These are phyloP conservation scores for Eutypa lata DNA, from an alignment of 2,329 filamentous ascomycete genomes.

Conservation along the genomic window DNA sequence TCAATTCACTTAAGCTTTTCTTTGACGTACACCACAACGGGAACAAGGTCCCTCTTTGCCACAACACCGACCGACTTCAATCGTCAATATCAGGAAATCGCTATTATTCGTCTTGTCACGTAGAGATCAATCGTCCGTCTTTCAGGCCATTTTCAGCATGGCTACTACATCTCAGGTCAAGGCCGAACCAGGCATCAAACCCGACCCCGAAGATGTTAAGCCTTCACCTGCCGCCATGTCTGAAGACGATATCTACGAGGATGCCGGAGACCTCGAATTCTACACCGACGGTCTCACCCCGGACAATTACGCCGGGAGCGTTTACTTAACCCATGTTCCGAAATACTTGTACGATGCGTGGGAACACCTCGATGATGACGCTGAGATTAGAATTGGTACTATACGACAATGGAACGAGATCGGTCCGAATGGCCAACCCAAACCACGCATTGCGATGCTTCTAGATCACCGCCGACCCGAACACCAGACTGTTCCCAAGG, in stretches of 20 bases:
- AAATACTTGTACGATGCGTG: constrained; percentile 79
- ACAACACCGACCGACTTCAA: neutral
- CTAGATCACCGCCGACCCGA: constrained; percentile 61
- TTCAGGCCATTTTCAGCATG: constrained; percentile 14
- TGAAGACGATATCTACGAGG: constrained; percentile 67
- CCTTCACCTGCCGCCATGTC: constrained; percentile 42
- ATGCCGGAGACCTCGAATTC: constrained; percentile 56
- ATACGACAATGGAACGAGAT: constrained; percentile 58
- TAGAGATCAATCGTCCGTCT: neutral
- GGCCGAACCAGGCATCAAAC: constrained; percentile 40
- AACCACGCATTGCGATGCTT: constrained; percentile 60
- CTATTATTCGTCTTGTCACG: neutral
- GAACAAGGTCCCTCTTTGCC: neutral
- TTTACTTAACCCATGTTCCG: constrained; percentile 76
- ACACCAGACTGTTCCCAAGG: constrained; percentile 77
- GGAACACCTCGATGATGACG: constrained; percentile 72
- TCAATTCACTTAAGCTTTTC: neutral
- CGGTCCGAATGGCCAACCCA: constrained; percentile 47
- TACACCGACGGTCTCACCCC: constrained; percentile 41
- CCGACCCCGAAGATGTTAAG: constrained; percentile 43
- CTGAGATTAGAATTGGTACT: constrained; percentile 77
- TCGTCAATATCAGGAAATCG: neutral
- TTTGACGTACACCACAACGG: neutral
- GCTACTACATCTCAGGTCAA: constrained; percentile 21
- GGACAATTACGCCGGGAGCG: constrained; percentile 38